phyloP scores from a whole-genome alignment of 768 basidiomycete species.

The Lyophyllum atratum region DNA sequence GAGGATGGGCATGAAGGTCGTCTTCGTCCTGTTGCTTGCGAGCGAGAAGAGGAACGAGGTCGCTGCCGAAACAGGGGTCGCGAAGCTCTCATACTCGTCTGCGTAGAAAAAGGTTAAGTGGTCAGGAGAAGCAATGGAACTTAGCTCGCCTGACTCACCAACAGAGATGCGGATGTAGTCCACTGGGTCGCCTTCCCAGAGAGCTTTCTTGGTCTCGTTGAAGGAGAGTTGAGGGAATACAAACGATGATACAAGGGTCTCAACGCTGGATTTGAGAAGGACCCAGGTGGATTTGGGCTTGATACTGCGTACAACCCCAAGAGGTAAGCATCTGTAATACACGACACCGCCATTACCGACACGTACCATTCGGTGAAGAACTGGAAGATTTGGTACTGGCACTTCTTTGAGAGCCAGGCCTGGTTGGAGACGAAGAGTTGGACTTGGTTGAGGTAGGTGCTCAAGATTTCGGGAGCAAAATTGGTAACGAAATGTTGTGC shows the following conservation, averaged over 20 bases:
- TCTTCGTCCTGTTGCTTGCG: slow-evolving; percentile 76
- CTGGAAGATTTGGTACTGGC: slow-evolving; percentile 79
- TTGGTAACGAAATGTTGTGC: slow-evolving; percentile 73
- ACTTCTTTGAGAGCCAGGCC: slow-evolving; percentile 81
- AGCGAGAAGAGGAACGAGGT: slow-evolving; percentile 80
- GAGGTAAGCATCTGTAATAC: neutral
- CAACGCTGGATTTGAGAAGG: slow-evolving; percentile 82
- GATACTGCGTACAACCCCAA: slow-evolving; percentile 51
- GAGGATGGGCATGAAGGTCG: slow-evolving; percentile 81
- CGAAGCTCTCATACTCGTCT: slow-evolving; percentile 85
- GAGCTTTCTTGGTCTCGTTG: slow-evolving; percentile 60
- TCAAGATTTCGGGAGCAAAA: slow-evolving; percentile 88
- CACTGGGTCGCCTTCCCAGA: slow-evolving; percentile 82
- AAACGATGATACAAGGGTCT: slow-evolving; percentile 75
- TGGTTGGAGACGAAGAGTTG: slow-evolving; percentile 74
- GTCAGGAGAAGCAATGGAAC: neutral
- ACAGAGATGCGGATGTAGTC: slow-evolving; percentile 79
- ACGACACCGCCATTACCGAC: neutral
- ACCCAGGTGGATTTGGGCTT: slow-evolving; percentile 94
- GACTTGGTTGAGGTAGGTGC: slow-evolving; percentile 70
- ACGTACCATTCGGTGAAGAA: slow-evolving; percentile 89
- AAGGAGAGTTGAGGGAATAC: slow-evolving; percentile 89
- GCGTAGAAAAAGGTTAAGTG: neutral
- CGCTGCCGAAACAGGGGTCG: slow-evolving; percentile 76
- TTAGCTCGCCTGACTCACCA: slow-evolving; percentile 42